phyloP scores from a whole-genome alignment of 75 land plant species.

The Pseudotsuga menziesii region DNA sequence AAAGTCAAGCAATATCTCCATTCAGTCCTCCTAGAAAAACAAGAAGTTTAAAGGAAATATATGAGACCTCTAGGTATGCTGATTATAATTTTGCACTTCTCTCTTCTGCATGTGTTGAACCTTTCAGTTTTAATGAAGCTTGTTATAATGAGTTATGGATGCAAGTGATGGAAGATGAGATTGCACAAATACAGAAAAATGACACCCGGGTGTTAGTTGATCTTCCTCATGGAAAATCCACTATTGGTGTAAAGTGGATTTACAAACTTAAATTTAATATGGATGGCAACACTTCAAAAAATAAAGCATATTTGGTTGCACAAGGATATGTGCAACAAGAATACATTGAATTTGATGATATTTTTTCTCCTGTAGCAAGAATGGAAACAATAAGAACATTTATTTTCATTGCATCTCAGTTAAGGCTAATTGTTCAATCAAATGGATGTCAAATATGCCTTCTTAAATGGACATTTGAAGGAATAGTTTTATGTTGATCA shows the following conservation, averaged over 20 bases:
- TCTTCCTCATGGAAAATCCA: not conserved
- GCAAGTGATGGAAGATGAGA: slow-evolving; percentile 1
- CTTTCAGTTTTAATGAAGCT: slow-evolving; percentile 5
- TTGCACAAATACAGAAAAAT: slow-evolving; percentile 5
- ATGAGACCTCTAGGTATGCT: not conserved
- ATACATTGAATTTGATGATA: not conserved
- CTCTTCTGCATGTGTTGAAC: not conserved
- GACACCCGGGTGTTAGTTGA: slow-evolving; percentile 13
- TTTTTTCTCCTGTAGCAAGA: not conserved
- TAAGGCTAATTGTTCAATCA: not conserved
- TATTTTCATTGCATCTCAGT: not conserved
- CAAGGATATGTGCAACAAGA: not conserved
- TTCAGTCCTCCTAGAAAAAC: slow-evolving; percentile 10
- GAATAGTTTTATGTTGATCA: not conserved
- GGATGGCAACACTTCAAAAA: not conserved
- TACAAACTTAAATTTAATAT: not conserved
- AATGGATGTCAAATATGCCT: not conserved
- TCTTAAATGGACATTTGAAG: not conserved
- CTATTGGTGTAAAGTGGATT: not conserved
- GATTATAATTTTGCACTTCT: not conserved
- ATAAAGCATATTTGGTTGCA: not conserved
- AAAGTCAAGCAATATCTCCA: too few species aligned
- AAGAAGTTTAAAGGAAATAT: not conserved
- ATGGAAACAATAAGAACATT: not conserved
- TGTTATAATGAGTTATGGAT: not conserved